Conservation (phyloP, 164 flowering plant genomes). For the Nymphaea thermarum region DNA sequence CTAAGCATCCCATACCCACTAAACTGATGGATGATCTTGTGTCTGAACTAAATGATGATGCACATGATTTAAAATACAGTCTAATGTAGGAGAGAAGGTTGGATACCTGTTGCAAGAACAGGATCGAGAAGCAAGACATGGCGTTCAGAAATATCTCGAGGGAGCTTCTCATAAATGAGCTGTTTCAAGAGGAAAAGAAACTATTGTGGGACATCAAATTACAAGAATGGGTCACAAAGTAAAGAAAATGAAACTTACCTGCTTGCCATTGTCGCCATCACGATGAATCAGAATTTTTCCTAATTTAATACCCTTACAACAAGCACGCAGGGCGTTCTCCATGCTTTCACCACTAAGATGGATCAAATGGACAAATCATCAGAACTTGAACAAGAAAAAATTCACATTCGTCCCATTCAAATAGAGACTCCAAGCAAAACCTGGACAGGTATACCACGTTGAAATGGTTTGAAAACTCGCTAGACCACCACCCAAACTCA, state of each 20-base stretch:
- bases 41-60: too few species aligned
- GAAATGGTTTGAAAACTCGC: too few species aligned
- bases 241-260: slow-evolving; percentile 24
- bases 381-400: too few species aligned
- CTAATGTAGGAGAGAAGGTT: too few species aligned
- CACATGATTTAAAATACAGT: too few species aligned
- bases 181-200: slow-evolving; percentile 18
- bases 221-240: background rate
- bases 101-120: slow-evolving; percentile 68
- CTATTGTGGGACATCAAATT: background rate
- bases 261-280: slow-evolving; percentile 39
- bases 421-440: too few species aligned
- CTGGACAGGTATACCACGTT: too few species aligned
- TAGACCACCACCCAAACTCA: too few species aligned
- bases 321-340: slow-evolving; percentile 87
- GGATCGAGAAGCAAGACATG: slow-evolving; percentile 74
- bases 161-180: slow-evolving; percentile 80
- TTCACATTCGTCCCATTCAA: too few species aligned
- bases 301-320: slow-evolving; percentile 84
- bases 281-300: slow-evolving; percentile 78
- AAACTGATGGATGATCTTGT: too few species aligned
- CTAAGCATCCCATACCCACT: too few species aligned
- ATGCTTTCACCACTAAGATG: slow-evolving; percentile 75
- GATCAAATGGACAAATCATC: background rate
- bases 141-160: slow-evolving; percentile 56